Conservation (phyloP, 148 eudicot genomes). For the Amaranthus palmeri region DNA sequence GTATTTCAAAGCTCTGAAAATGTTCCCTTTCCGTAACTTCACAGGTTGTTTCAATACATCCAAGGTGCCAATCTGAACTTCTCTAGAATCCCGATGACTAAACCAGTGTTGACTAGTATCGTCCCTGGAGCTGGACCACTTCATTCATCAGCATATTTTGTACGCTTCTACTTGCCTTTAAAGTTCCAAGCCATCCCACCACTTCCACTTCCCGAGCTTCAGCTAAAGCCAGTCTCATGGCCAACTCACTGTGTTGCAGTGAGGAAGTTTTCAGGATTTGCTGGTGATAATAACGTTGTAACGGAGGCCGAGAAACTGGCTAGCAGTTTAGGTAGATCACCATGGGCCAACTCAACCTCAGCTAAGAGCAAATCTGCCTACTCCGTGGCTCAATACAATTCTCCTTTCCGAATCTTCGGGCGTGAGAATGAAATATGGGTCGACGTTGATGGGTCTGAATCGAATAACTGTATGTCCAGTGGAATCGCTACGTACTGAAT, state of each 20-base stretch:
- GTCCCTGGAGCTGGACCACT: slow-evolving; percentile 61
- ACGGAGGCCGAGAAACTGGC: slow-evolving; percentile 62
- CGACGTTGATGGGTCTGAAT: slow-evolving; percentile 43
- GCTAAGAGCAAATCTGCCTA: slow-evolving; percentile 49
- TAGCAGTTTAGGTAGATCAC: slow-evolving; percentile 62
- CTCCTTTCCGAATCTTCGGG: slow-evolving; percentile 50
- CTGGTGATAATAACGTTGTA: slow-evolving; percentile 57
- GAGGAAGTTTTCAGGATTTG: slow-evolving; percentile 70
- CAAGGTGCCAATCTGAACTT: slow-evolving; percentile 84
- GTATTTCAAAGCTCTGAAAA: background rate
- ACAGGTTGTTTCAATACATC: slow-evolving; percentile 76
- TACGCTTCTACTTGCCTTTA: slow-evolving; percentile 57
- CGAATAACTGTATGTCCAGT: slow-evolving; percentile 37
- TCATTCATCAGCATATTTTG: slow-evolving; percentile 63
- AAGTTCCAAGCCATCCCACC: slow-evolving; percentile 70
- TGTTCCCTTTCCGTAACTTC: background rate
- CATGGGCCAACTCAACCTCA: slow-evolving; percentile 61
- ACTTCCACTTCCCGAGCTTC: slow-evolving; percentile 65
- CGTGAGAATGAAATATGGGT: slow-evolving; percentile 85
- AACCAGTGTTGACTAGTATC: slow-evolving; percentile 71
- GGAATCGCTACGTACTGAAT: slow-evolving; percentile 37
- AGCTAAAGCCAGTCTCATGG: slow-evolving; percentile 46
- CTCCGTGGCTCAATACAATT: slow-evolving; percentile 75
- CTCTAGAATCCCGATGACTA: slow-evolving; percentile 65
- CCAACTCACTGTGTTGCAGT: slow-evolving; percentile 70